Conservation (phyloP, 345 rosid species). For the Microcos paniculata region DNA sequence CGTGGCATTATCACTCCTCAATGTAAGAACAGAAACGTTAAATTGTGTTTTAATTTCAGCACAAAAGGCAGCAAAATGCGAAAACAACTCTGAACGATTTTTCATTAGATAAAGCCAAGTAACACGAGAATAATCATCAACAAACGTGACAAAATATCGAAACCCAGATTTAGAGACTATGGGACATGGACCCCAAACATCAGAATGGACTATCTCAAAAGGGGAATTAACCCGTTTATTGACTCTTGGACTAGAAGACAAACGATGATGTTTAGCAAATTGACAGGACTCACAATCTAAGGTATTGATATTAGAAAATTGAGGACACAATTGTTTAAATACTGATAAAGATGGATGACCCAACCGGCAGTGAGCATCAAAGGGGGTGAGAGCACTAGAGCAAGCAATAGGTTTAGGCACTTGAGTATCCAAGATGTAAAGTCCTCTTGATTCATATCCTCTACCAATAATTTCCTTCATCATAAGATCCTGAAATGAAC, state of each 20-base stretch:
- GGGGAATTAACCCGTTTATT: neutral
- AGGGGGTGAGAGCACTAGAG: neutral
- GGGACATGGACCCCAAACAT: slow-evolving; percentile 5
- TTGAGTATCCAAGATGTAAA: neutral
- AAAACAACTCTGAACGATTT: neutral
- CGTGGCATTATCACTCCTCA: neutral
- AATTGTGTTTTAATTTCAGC: too few species aligned
- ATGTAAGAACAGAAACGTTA: neutral
- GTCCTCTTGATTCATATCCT: neutral
- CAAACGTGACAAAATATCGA: neutral
- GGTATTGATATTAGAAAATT: neutral
- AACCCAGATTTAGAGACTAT: neutral
- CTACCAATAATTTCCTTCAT: slow-evolving; percentile 15
- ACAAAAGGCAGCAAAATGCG: neutral
- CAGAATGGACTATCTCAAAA: neutral
- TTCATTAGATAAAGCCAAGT: neutral
- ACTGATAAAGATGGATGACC: neutral
- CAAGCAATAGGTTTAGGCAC: neutral
- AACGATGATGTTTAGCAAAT: neutral
- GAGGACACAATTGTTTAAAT: neutral
- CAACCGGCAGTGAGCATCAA: neutral
- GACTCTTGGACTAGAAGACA: neutral
- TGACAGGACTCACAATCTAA: too few species aligned
- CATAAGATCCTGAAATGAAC: slow-evolving; percentile 19
- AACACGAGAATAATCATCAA: neutral